Evolutionary conservation across 768 basidiomycete species (phyloP), one percentile per base, ranked within the genome.

Genomic region (Lactarius deliciosus): DNA sequence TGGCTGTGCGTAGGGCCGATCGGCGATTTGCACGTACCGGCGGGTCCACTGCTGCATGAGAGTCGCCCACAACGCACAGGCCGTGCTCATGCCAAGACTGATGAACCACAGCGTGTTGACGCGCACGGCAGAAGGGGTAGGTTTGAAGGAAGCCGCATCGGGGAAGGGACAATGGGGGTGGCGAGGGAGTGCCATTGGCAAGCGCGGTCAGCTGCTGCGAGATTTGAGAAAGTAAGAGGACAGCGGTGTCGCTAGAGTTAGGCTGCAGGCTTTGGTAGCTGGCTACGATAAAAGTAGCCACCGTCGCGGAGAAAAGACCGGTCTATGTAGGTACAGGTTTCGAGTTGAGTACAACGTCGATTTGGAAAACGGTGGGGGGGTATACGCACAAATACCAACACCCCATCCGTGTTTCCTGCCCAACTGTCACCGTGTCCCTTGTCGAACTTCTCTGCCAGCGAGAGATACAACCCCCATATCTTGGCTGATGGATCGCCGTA

Each of bases 261-360:
- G 64, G 63, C 50, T 69, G 68, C 30, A 73, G 53, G 15, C 45
- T n/a, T 32, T 62, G 64, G 45, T 69, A 71, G 32, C 72, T 68
- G 60, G 68, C 63, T 20, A 73, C 45, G 53, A 71, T 57, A 38
- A 74, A 72, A 5, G 68, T 47, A 5, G 73, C 72, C 22, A 72
- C 53, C 18, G 66, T 66, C 1, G 71, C 72, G n/a, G 71, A 71
- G 65, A 74, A 73, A 20, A 74, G 66, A 61, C 73, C 73, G 0
- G 73, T 70, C 73, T 74, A 40, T 22, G 22, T 28, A 28, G 22
- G 22, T 22, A 25, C 9, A 54, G 11, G 60, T 16, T 6, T n/a
- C 36, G 18, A 34, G 43, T 8, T 45, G 34, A 61, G 59, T 20
- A 57, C 5, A 22, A 7, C 8, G 5, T 8, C 22, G 1, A 34